Conservation (phyloP, 495 filamentous ascomycete species). For the Stereocaulon alpinum region DNA sequence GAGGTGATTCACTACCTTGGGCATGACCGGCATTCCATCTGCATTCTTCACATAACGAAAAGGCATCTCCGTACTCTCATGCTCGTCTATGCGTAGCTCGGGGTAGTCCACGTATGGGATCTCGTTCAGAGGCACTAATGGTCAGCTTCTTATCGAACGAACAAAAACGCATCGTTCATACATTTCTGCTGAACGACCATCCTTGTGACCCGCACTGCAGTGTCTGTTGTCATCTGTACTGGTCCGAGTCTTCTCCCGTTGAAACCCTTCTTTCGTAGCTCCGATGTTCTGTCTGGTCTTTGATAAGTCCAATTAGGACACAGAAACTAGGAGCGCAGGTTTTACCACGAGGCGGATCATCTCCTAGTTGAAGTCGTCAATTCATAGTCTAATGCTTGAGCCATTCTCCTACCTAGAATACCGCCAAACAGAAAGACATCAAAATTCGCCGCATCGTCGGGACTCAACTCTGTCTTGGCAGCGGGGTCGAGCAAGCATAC, state of each 20-base stretch:
- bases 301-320: slow-evolving; percentile 6
- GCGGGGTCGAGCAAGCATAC: slow-evolving; percentile 87
- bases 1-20: slow-evolving; percentile 44
- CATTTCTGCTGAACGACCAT: slow-evolving; percentile 76
- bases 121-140: slow-evolving; percentile 56
- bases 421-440: slow-evolving; percentile 93
- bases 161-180: slow-evolving; percentile 27
- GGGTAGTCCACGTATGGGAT: slow-evolving; percentile 79
- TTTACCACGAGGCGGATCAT: slow-evolving; percentile 88
- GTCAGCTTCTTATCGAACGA: slow-evolving; percentile 7
- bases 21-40: slow-evolving; percentile 78
- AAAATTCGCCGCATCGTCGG: slow-evolving; percentile 71
- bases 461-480: slow-evolving; percentile 66
- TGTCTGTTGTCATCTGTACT: slow-evolving; percentile 97
- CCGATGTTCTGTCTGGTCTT: slow-evolving; percentile 72
- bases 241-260: slow-evolving; percentile 79
- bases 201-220: slow-evolving; percentile 85
- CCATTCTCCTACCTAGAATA: slow-evolving; percentile 66
- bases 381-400: not conserved
- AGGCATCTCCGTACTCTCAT: slow-evolving; percentile 93
- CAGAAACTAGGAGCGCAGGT: not conserved
- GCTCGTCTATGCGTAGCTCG: slow-evolving; percentile 76
- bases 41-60: slow-evolving; percentile 82
- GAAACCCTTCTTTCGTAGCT: slow-evolving; percentile 87
- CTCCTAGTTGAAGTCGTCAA: slow-evolving; percentile 44